Conservation (phyloP, 495 filamentous ascomycete genomes). For the Corynascus novoguineensis region DNA sequence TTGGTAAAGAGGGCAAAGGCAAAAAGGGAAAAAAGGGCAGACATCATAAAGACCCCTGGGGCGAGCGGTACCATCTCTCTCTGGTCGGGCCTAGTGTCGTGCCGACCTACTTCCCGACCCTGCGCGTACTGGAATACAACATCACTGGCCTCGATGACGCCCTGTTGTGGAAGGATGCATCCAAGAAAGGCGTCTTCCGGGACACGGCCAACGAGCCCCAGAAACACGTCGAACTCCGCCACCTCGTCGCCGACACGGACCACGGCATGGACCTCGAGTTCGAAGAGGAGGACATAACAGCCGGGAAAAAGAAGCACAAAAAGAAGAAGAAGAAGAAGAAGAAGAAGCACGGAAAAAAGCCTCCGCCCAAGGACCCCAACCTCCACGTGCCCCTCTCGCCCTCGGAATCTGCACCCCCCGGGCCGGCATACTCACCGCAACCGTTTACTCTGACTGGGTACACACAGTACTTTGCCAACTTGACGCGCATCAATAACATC, state of each 20-base stretch:
- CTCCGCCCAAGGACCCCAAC: conserved; percentile 49
- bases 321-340: conserved; percentile 49
- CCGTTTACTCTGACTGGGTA: conserved; percentile 68
- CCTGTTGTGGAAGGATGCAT: conserved; percentile 35
- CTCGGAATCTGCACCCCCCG: conserved; percentile 66
- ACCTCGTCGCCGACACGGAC: not conserved
- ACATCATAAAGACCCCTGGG: conserved; percentile 53
- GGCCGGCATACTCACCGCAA: conserved; percentile 89
- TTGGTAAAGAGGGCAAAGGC: conserved; percentile 28
- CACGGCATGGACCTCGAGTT: not conserved
- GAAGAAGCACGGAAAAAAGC: conserved; percentile 36
- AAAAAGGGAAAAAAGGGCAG: conserved; percentile 17
- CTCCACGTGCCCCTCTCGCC: conserved; percentile 67
- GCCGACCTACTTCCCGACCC: conserved; percentile 85
- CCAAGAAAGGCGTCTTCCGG: not conserved
- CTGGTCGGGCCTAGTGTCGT: conserved; percentile 81
- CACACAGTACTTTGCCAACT: conserved; percentile 89
- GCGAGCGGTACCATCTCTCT: conserved; percentile 75
- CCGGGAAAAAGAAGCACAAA: conserved; percentile 42
- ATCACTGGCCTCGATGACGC: conserved; percentile 66
- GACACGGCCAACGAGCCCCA: not conserved
- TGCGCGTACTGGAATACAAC: conserved; percentile 90
- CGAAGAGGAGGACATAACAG: conserved; percentile 1
- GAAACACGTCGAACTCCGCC: conserved; percentile 6
- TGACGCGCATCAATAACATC: conserved; percentile 74